Base-by-base conservation (phyloP, 208 protist genomes). In the Willaertia magna region DNA sequence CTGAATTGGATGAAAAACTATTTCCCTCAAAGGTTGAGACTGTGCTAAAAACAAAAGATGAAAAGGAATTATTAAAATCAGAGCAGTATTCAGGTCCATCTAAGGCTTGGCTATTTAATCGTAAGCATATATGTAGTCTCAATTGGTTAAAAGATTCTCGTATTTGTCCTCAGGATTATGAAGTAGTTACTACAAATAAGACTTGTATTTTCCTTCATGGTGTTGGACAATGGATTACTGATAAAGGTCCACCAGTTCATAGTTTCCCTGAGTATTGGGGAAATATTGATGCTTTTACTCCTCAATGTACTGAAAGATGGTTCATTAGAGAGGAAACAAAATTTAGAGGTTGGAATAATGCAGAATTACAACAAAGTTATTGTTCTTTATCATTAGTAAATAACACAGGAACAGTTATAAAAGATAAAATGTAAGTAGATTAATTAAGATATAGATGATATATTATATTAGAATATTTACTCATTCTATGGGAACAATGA, bases 401-500 rank as follows among this genome's bases (percentile, higher is more conserved):
- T 9, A 67, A 67, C 9, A 67, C 55, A 34, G 55, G 55, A 67
- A 67, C 18, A 9, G 22, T 67, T 4, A 67, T 67, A 34, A 18
- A 30, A 67, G n/a, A 67, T 26, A 67, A 67, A 30, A 67, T 67
- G n/a, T n/a, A n/a, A n/a, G n/a, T n/a, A n/a, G n/a, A n/a, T n/a
- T n/a, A n/a, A n/a, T n/a, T n/a, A n/a, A n/a, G n/a, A n/a, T n/a
- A n/a, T n/a, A n/a, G n/a, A n/a, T n/a, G n/a, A n/a, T n/a, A n/a
- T n/a, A 39, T 6, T 7, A 74, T 20, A 74, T 6, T 11, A 74
- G 6, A 1, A 51, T 81, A 20, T 81, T 81, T 42, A 20, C 76
- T n/a, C 76, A 81, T n/a, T 81, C 76, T 39, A 81, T 81, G 76
- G 76, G 76, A 34, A 81, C 18, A 30, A 30, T 81, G 2, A 81